These are phyloP conservation scores for Xylaria polymorpha DNA, from an alignment of 2,329 filamentous ascomycete species.

Conservation along the genomic window DNA sequence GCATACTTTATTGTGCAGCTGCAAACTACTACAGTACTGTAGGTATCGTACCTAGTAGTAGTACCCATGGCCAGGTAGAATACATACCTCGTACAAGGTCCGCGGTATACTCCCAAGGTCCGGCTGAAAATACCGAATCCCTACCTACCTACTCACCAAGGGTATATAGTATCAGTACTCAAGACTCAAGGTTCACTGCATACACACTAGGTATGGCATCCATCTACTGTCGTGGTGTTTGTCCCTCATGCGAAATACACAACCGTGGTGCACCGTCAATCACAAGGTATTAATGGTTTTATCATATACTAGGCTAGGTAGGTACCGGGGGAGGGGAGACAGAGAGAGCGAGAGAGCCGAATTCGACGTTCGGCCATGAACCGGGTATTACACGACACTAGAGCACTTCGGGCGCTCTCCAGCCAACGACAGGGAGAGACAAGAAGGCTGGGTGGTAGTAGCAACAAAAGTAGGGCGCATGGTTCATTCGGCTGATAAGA, in stretches of 20 bases:
- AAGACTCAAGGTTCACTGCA: background rate
- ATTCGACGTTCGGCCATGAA: slow-evolving; percentile 21
- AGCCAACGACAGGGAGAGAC: slow-evolving; percentile 32
- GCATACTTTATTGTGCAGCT: slow-evolving; percentile 13
- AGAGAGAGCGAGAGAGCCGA: slow-evolving; percentile 9
- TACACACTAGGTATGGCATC: background rate
- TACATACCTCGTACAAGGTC: no score
- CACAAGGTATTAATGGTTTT: background rate
- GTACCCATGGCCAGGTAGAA: no score
- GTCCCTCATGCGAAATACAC: background rate
- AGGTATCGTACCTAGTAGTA: no score
- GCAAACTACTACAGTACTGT: background rate
- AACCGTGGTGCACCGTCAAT: background rate
- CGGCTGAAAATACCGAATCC: no score
- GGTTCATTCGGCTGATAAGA: slow-evolving; percentile 36
- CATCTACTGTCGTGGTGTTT: background rate
- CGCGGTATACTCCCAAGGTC: no score
- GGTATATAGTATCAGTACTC: no score
- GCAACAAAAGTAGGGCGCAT: slow-evolving; percentile 27
- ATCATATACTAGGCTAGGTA: slow-evolving; percentile 4
- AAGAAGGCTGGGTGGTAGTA: slow-evolving; percentile 31
- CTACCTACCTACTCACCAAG: background rate
- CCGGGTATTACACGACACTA: slow-evolving; percentile 24
- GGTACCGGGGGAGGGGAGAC: background rate
- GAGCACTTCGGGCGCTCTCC: slow-evolving; percentile 6